Evolutionary conservation across 768 basidiomycete genomes (phyloP), one percentile per base, ranked within the genome.

Genomic region (Baorangia bicolor): DNA sequence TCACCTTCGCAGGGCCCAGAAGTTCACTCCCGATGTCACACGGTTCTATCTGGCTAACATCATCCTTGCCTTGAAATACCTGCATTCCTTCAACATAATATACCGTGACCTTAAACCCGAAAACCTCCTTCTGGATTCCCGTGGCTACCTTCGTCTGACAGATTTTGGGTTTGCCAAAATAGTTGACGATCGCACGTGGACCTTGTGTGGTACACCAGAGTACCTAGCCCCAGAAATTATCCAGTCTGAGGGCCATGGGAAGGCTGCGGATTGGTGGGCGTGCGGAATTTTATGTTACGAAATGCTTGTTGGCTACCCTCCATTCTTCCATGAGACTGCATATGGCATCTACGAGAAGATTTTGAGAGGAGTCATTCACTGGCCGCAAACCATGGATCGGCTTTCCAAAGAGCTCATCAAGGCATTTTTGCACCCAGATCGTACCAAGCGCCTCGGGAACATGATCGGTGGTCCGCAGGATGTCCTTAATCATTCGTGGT

Each of bases 241-340:
- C 55, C 89, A 96, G 66, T 94, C 92, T 7, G 94, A 96, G 59
- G 97, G 97, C 12, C 97, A 99, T 72, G 94, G 94, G 12, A 96
- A 97, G 71, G 94, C 95, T 10, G 95, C 94, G 7, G 96, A 99
- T 69, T 99, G 94, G 94, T 99, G 97, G 97, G 96, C 97, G 10
- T 89, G 94, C 65, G 97, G 97, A 20, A 91, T 98, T 43, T 78
- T 99, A 34, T 93, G 92, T 71, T 99, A 96, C 70, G 97, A 99
- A 72, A 98, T 98, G 94, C 84, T 99, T 41, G 96, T 96, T 31
- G 97, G 97, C 2, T 98, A 96, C 68, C 95, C 96, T 27, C 97
- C 97, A 21, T 99, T 98, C 80, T 98, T 93, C 73, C 94, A 98
- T 68, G 92, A 97, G 71, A 92, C 93, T n/a, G 88, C 95, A 0